Evolutionary conservation across 139 green algal genomes (phyloP), one percentile per base, ranked within the genome.

Genomic region (Tetraselmis striata): DNA sequence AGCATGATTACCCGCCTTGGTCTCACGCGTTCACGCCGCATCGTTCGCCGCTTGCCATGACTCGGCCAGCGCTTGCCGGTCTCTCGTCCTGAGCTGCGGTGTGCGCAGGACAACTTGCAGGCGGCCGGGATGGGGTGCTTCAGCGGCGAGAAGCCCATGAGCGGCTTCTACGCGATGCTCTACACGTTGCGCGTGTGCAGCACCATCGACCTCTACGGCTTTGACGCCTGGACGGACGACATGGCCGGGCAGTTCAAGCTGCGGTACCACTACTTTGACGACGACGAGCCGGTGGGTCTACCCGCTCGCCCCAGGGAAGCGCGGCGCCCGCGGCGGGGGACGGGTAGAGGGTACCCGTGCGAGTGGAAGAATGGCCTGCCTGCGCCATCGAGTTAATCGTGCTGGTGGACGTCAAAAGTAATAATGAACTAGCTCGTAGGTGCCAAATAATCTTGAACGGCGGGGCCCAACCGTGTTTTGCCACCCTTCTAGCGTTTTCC

Each of bases 231-330:
- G 81, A 81, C 75, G n/a, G 79, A 82, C 59, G 30, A 77, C 29
- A 79, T 83, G 32, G 28, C 32, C 11, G 24, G 76, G 30, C 30
- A 83, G 59, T 30, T 32, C 27, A 74, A 31, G 59, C 30, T 82
- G 22, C 78, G 79, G 2, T 86, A 86, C 59, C 83, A 86, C 79
- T 86, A 86, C 83, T 86, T 86, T 78, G 83, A 86, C 59, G 23
- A 79, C 29, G 83, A 86, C 26, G 78, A 86, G 78, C 45, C 45
- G 45, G 45, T 67, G 45, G 18, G 45, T 18, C 5, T 67, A n/a
- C n/a, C n/a, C n/a, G n/a, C n/a, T n/a, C n/a, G n/a, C n/a, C n/a
- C n/a, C n/a, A n/a, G n/a, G n/a, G n/a, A n/a, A n/a, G n/a, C n/a
- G n/a, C n/a, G n/a, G n/a, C n/a, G n/a, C n/a, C n/a, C n/a, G n/a